Evolutionary conservation across 2,329 filamentous ascomycete species (phyloP).

Genomic region (Emmonsia crescens): DNA sequence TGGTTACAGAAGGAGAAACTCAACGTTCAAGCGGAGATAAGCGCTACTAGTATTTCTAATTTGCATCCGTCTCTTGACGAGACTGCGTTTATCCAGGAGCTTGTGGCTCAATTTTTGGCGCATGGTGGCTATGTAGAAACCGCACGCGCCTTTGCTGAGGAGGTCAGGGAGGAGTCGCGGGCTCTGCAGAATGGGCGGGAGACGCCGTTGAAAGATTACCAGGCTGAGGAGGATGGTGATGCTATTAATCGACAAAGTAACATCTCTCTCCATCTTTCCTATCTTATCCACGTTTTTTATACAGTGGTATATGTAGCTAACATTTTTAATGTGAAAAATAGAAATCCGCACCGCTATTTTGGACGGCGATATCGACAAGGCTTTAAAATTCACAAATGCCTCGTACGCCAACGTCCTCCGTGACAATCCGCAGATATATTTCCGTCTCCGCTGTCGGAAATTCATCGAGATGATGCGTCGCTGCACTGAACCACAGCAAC

Average conservation of each 20-base stretch:
- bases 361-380: constrained; percentile 83
- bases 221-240: constrained; percentile 71
- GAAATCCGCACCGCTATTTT: constrained; percentile 79
- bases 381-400: constrained; percentile 66
- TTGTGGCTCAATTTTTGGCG: constrained; percentile 79
- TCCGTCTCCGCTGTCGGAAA: constrained; percentile 77
- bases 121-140: constrained; percentile 96
- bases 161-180: constrained; percentile 63
- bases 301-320: not conserved
- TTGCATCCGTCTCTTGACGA: constrained; percentile 59
- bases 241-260: constrained; percentile 76
- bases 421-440: constrained; percentile 74
- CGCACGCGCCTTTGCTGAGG: constrained; percentile 73
- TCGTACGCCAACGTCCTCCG: constrained; percentile 73
- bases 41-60: constrained; percentile 44
- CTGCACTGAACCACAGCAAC: constrained; percentile 52
- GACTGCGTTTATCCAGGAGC: constrained; percentile 65
- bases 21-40: constrained; percentile 53
- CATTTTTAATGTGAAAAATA: constrained; percentile 27
- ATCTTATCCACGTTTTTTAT: not conserved
- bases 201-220: constrained; percentile 46
- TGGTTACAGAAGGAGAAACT: constrained; percentile 47
- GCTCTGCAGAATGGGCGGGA: constrained; percentile 52
- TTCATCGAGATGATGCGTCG: constrained; percentile 90
- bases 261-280: constrained; percentile 19